A percentile compares a stretch with the other conserved stretches of the same genome.
Conservation (phyloP, 352 stramenopile species). For the Phytophthora constricta region DNA sequence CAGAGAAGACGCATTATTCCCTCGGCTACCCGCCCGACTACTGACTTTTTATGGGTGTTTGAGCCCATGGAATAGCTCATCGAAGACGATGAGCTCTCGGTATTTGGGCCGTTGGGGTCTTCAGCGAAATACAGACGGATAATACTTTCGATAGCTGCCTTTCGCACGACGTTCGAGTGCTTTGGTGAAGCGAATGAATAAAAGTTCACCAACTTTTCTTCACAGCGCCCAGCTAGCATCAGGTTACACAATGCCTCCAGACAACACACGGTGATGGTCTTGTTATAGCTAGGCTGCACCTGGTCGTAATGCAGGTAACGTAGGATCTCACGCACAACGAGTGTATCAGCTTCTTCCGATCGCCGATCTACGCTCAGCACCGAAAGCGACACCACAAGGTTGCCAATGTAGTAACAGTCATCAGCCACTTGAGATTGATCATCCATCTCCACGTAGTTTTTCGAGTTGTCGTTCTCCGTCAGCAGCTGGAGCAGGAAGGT, state of each 20-base stretch:
- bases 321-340: slow-evolving; percentile 76
- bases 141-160: slow-evolving; percentile 86
- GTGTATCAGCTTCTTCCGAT: slow-evolving; percentile 47
- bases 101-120: slow-evolving; percentile 52
- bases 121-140: slow-evolving; percentile 85
- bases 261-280: slow-evolving; percentile 84
- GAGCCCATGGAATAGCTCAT: slow-evolving; percentile 24
- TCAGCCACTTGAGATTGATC: slow-evolving; percentile 85
- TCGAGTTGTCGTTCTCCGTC: slow-evolving; percentile 88
- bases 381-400: slow-evolving; percentile 77
- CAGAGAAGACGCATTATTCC: slow-evolving; percentile 19
- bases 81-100: slow-evolving; percentile 14
- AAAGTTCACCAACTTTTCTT: slow-evolving; percentile 76
- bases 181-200: slow-evolving; percentile 76
- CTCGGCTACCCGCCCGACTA: slow-evolving; percentile 6
- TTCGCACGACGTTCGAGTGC: slow-evolving; percentile 76
- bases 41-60: slow-evolving; percentile 22
- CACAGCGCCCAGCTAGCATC: slow-evolving; percentile 66
- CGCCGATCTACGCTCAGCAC: slow-evolving; percentile 68
- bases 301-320: slow-evolving; percentile 87
- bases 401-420: slow-evolving; percentile 88
- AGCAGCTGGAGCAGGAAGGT: slow-evolving; percentile 81
- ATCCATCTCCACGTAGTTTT: slow-evolving; percentile 90
- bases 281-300: slow-evolving; percentile 83
- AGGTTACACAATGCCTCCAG: slow-evolving; percentile 85